Base-by-base conservation (phyloP, 768 basidiomycete species). In the Russula foetens region DNA sequence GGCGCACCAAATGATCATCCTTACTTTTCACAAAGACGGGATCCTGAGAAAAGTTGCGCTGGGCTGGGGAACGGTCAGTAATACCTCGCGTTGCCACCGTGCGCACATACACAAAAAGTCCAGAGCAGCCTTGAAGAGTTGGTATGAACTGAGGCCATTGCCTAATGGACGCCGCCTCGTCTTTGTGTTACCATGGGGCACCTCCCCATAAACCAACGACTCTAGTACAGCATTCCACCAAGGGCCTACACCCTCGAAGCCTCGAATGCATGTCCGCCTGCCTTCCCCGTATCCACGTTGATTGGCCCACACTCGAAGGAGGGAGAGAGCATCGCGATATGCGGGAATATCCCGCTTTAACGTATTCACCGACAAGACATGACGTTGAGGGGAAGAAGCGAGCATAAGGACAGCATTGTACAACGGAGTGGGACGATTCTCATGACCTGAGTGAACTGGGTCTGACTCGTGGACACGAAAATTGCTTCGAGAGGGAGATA, bases 281-380 rank as follows among this genome's bases (percentile, higher is more conserved):
- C 86, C 83, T 62, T 79, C 77, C 2, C 83, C 79, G 65, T 86
- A 93, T 0, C 92, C 92, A 44, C 94, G 79, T 66, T 94, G 88
- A 52, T 85, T 84, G 1, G 90, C 91, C 97, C 97, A 99, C 17
- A 95, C 81, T 11, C 92, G 82, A 17, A 98, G 81, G 1, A 98
- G 77, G 0, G 87, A 78, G 9, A 92, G 70, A 0, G 91, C 91
- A 53, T 94, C 86, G 1, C 73, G 71, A 70, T 91, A 93, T 0
- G 84, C 79, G 0, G 87, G 79, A 11, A 74, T 72, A 11, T 74
- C 68, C 26, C 82, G 73, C 12, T 80, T 74, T 44, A 86, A 65
- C 1, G 73, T 65, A 65, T 82, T 75, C 23, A 79, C 69, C 33
- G 72, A 70, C n/a, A 80, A 71, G 19, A 82, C 72, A 55, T 79